Evolutionary conservation across 768 basidiomycete species (phyloP).

Genomic region (Pulveroboletus ravenelii): DNA sequence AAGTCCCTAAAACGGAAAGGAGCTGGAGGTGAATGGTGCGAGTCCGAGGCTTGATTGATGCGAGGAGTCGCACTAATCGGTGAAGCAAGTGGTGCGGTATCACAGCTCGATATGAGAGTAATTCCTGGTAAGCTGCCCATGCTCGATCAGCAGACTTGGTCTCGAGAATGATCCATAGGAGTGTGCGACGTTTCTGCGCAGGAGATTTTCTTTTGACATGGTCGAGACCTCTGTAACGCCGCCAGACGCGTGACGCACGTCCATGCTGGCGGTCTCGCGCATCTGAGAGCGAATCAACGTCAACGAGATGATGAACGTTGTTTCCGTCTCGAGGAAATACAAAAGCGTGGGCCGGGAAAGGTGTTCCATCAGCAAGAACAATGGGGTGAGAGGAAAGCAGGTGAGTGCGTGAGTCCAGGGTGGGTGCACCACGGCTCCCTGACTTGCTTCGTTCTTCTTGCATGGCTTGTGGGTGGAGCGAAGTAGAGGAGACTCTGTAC

Average conservation of each 20-base stretch:
- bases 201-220: conserved; percentile 15
- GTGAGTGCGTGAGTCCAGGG: background rate
- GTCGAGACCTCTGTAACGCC: background rate
- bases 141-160: conserved; percentile 31
- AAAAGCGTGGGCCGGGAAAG: background rate
- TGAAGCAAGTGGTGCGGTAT: conserved; percentile 48
- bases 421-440: background rate
- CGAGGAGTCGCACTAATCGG: conserved; percentile 56
- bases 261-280: conserved; percentile 3
- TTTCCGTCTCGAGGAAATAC: conserved; percentile 1
- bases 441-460: too few species aligned
- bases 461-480: background rate
- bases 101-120: conserved; percentile 22
- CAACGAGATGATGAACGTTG: conserved; percentile 4
- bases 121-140: conserved; percentile 42
- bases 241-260: background rate
- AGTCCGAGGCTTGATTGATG: conserved; percentile 49
- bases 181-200: conserved; percentile 18
- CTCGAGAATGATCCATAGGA: conserved; percentile 32
- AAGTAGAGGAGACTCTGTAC: conserved; percentile 5
- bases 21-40: conserved; percentile 59
- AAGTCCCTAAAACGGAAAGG: conserved; percentile 57
- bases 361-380: conserved; percentile 1
- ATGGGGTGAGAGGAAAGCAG: background rate
- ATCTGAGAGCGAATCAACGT: conserved; percentile 1